Evolutionary conservation across 345 rosid species (phyloP), one percentile per base, ranked within the genome.

Genomic region (Kandelia obovata): DNA sequence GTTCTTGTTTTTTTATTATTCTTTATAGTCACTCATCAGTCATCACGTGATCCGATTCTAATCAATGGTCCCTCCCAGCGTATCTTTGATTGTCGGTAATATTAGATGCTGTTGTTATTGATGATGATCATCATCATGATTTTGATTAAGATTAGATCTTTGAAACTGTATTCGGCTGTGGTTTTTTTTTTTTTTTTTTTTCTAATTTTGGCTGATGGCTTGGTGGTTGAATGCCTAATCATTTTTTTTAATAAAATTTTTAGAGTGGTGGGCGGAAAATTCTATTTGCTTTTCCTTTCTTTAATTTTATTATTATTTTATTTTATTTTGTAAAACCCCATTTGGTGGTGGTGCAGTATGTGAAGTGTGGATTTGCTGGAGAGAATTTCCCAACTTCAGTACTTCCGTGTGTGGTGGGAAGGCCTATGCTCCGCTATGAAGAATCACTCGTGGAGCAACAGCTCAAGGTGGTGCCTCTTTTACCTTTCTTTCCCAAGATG

Each of bases 351-450:
- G 65, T 84, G 83, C 91, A 95, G 99, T 92, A 92, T 81, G 97
- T 95, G 7, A 92, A 95, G 84, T 95, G 99, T 71, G 99, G 97
- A 35, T 95, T 95, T 75, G 92, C 97, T 27, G 99, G 97, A 79
- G 99, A 95, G 82, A 92, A 92, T 78, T 95, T 95, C 61, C 99
- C 96, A 19, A 88, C 96, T 2, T 95, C 97, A 20, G 99, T 95
- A 25, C 92, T 95, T 71, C 97, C 99, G 0, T 92, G 97, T 64
- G 93, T 92, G 9, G 97, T 95, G 32, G 97, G 99, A 57, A 83
- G 96, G 76, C 99, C 97, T 7, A 82, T 95, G 91, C 78, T 90
- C 61, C 90, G 99, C 1, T 95, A 87, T 37, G 97, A 95, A 77
- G 97, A 95, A 69, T 88, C 96, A 31, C 93, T 95, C 64, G 83